Conservation (phyloP, 2,329 filamentous ascomycete genomes). For the Cryphonectria carpinicola region DNA sequence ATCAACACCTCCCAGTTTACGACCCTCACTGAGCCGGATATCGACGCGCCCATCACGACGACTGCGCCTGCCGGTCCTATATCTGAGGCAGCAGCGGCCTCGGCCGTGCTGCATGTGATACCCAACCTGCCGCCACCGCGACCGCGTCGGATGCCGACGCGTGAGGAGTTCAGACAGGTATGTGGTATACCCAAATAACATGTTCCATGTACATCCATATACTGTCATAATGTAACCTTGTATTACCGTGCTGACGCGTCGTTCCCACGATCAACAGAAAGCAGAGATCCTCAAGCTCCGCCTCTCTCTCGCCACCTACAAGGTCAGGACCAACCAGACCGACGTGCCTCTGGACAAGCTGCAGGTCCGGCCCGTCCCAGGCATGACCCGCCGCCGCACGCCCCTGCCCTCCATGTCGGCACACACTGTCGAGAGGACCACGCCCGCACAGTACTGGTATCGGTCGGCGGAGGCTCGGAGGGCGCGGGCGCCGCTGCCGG, state of each 20-base stretch:
- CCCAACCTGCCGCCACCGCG: slow-evolving; percentile 28
- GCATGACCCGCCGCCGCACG: slow-evolving; percentile 28
- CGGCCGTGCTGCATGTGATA: slow-evolving; percentile 9
- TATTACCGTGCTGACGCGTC: slow-evolving; percentile 11
- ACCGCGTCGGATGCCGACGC: slow-evolving; percentile 44
- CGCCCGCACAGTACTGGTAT: slow-evolving; percentile 28
- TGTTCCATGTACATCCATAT: not conserved
- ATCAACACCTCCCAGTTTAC: slow-evolving; percentile 55
- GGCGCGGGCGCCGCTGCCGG: not conserved
- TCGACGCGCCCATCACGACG: slow-evolving; percentile 31
- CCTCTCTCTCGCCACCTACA: slow-evolving; percentile 74
- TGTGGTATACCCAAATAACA: slow-evolving; percentile 23
- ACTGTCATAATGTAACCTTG: not conserved
- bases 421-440: slow-evolving; percentile 27
- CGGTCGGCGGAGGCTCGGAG: slow-evolving; percentile 17
- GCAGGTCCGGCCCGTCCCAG: slow-evolving; percentile 44
- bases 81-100: slow-evolving; percentile 11
- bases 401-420: slow-evolving; percentile 28
- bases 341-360: slow-evolving; percentile 66
- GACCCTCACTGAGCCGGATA: slow-evolving; percentile 54
- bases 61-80: slow-evolving; percentile 9
- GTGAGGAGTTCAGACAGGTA: slow-evolving; percentile 59
- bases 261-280: slow-evolving; percentile 47
- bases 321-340: slow-evolving; percentile 73
- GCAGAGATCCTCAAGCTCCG: slow-evolving; percentile 69